Evolutionary conservation across 2,329 filamentous ascomycete species (phyloP).

Genomic region (Colletotrichum australisinense): DNA sequence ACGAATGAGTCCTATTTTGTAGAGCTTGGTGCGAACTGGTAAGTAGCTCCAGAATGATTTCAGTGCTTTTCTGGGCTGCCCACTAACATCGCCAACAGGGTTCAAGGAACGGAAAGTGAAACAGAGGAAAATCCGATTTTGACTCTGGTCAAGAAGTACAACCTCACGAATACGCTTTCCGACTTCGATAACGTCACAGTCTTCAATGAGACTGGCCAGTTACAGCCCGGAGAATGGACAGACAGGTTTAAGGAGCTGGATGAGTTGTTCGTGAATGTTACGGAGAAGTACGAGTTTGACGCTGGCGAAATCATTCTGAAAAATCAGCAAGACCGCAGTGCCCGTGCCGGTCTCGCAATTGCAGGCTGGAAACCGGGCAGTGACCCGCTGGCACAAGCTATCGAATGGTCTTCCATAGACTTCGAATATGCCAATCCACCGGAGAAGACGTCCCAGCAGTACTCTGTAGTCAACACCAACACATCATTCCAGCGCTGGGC

Average conservation of each 20-base stretch:
- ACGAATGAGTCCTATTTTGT: slow-evolving; percentile 65
- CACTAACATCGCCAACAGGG: background rate
- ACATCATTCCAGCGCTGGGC: slow-evolving; percentile 71
- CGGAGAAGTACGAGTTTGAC: slow-evolving; percentile 60
- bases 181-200: slow-evolving; percentile 69
- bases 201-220: slow-evolving; percentile 67
- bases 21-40: slow-evolving; percentile 77
- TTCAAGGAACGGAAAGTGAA: slow-evolving; percentile 39
- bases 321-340: slow-evolving; percentile 71
- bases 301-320: slow-evolving; percentile 68
- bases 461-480: slow-evolving; percentile 67
- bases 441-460: slow-evolving; percentile 66
- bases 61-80: background rate
- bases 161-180: slow-evolving; percentile 66
- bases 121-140: slow-evolving; percentile 69
- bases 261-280: slow-evolving; percentile 43
- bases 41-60: too few species aligned
- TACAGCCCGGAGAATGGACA: slow-evolving; percentile 62
- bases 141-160: slow-evolving; percentile 69
- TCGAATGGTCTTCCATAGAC: slow-evolving; percentile 70
- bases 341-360: slow-evolving; percentile 68
- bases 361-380: slow-evolving; percentile 71
- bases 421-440: slow-evolving; percentile 70
- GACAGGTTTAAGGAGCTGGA: slow-evolving; percentile 56
- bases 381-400: slow-evolving; percentile 66